Conservation (phyloP, 2,329 filamentous ascomycete genomes). For the Phaeosphaeriaceae sp. region DNA sequence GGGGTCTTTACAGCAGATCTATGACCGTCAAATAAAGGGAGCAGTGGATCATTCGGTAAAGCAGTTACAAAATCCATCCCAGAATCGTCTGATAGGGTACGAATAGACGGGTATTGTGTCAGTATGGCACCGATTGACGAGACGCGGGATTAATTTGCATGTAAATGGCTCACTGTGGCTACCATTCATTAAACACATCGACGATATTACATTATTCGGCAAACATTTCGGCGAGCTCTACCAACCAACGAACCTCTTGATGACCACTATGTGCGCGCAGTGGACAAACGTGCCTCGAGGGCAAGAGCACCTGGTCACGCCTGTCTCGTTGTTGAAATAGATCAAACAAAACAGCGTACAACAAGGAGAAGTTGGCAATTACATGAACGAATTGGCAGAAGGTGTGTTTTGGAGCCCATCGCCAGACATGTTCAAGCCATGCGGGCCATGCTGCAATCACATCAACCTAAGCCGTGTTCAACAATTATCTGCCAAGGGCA, state of each 20-base stretch:
- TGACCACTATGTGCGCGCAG: neutral
- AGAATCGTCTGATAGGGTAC: neutral
- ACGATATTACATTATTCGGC: slow-evolving; percentile 3
- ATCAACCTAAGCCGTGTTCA: neutral
- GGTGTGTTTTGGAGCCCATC: neutral
- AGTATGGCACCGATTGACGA: neutral
- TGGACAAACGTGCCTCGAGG: neutral
- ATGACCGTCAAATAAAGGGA: too few species aligned
- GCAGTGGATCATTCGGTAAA: too few species aligned
- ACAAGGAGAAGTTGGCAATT: neutral
- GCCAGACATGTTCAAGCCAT: neutral
- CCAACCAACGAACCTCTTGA: neutral
- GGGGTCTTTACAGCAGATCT: too few species aligned
- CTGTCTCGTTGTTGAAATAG: neutral
- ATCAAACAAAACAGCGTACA: neutral
- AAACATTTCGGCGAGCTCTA: slow-evolving; percentile 4
- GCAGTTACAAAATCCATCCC: too few species aligned
- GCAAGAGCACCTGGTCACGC: neutral
- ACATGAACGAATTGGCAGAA: neutral
- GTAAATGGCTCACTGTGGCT: slow-evolving; percentile 2
- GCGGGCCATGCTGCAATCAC: neutral
- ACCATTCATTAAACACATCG: neutral
- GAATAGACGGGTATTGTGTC: slow-evolving; percentile 3
- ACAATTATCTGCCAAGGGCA: neutral
- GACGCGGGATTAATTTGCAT: neutral